Base-by-base conservation (phyloP, 306 rosid genomes). In the Corylus avellana region DNA sequence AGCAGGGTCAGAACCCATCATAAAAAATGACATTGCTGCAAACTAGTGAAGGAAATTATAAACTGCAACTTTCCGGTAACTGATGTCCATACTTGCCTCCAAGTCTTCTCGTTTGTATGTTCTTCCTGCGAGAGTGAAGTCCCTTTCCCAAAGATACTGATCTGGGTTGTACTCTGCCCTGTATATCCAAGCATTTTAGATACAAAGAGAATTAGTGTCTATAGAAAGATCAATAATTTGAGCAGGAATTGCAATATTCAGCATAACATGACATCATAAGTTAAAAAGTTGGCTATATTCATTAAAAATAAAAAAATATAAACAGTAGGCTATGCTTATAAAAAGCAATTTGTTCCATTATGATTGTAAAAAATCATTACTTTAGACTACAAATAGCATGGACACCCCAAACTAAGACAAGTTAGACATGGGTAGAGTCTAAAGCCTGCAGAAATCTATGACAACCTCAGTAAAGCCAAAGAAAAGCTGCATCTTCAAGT, bases 131-230 rank as follows among this genome's bases (percentile, higher is more conserved):
- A 95, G 93, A 69, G 89, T 85, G 87, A 95, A 95, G 64, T 93
- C 91, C 85, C 17, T 90, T 79, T 95, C 99, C 96, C 99, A 95
- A 73, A 95, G 93, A 84, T 91, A 95, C 82, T 93, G 94, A 74
- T 93, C 97, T 63, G 99, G 99, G 83, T 90, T 84, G 83, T 95
- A 95, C 25, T 93, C 97, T 61, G 94, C 99, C 96, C 98, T 95
- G 93, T 68, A 80, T 55, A 83, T 5, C 50, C 67, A 70, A 6
- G 73, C 79, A 84, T 58, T 63, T 73, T 46, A 87, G 69, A 84
- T 64, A 79, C 46, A 66, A 56, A 75, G 74, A 68, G 58, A 63
- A 79, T 49, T 55, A 67, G 39, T 54, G 12, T 81, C 53, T 7
- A 57, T 39, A 20, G 55, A 80, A 84, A 46, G 70, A 75, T 12